Base-by-base conservation (phyloP, 2,329 filamentous ascomycete species). In the Phialocephala subalpina region DNA sequence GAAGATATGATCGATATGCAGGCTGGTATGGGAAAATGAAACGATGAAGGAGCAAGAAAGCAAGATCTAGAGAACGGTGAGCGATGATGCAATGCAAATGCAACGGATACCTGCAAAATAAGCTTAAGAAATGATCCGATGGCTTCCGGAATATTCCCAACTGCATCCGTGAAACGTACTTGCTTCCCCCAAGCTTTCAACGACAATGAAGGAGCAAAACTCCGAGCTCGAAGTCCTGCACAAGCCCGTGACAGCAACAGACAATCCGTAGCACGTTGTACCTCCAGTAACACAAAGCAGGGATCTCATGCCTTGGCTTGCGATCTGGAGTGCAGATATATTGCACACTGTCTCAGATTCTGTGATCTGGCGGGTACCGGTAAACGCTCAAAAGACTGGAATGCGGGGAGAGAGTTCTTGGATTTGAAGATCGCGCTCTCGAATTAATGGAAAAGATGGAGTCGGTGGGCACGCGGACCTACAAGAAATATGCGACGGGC, bases 281-380 rank as follows among this genome's bases (percentile, higher is more conserved):
- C 20, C n/a, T 22, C n/a, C 11, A 49, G n/a, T 49, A 22, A 11
- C 11, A 49, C 45, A 25, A 49, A 11, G n/a, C 45, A 49, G 45
- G n/a, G 45, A 49, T 49, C 45, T 49, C 45, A n/a, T 49, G 45
- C 45, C 20, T 25, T 49, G 45, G 20, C 20, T 49, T 49, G 45
- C 45, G n/a, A 7, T 49, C 16, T 45, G 42, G 18, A 45, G 42
- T 45, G 42, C 42, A 45, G 42, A 7, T 45, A 45, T 45, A 45
- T 45, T n/a, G 42, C 16, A 45, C n/a, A n/a, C 18, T 49, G 45
- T 49, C 45, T 49, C 40, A 42, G 45, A 49, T 22, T 49, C 45
- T 11, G 20, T 9, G 45, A 49, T 49, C 45, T 14, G 20, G 45
- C 45, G 45, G 45, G n/a, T 18, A 11, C n/a, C 29, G 45, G n/a